Base-by-base conservation (phyloP, 1,284 basidiomycete species). In the Fomitopsis palustris region DNA sequence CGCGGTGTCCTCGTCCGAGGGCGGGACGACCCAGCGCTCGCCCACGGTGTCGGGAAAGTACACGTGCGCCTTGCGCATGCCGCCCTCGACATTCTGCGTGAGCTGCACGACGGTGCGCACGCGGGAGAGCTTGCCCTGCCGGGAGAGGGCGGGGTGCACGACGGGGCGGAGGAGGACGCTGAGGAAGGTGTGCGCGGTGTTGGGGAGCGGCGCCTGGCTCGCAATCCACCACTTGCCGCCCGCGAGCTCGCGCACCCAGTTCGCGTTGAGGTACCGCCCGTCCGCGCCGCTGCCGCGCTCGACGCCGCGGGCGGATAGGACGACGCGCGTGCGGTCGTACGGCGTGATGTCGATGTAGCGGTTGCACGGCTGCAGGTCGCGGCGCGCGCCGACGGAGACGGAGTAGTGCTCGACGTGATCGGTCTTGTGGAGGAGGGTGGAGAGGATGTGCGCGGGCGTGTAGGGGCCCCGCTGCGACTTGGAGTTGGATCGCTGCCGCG, bases 151-250 rank as follows among this genome's bases (percentile, higher is more conserved):
- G 29, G 83, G 84, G 4, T 68, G 69, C 1, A 77, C 70, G 47
- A 78, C 67, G 19, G 82, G 78, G 59, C 85, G 80, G 23, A 80
- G 68, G 62, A 92, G 78, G 53, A 90, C 71, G 62, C 83, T 88
- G 65, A 94, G 81, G 71, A 93, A 93, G 4, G 88, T 77, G 68
- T 93, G 87, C 1, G 81, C 75, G 0, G 92, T 92, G 47, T 77
- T 70, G 1, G 81, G 83, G 27, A 92, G 74, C 1, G 93, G 91
- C 0, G 92, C 92, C 70, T 94, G 92, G 1, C 89, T 81, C 9
- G 92, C 92, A 58, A 95, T 89, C 88, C 90, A 92, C 83, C 84
- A 86, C 66, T 85, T 89, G 23, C 79, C 81, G 1, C 93, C 89
- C 55, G 77, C 81, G 29, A 79, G 73, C 69, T 95, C 92, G 42